Percentiles rank a stretch among this genome's conserved stretches.
These are phyloP conservation scores for Entomophthora muscae DNA, from an alignment of 371 early-diverging fungal genomes.

Conservation along the genomic window DNA sequence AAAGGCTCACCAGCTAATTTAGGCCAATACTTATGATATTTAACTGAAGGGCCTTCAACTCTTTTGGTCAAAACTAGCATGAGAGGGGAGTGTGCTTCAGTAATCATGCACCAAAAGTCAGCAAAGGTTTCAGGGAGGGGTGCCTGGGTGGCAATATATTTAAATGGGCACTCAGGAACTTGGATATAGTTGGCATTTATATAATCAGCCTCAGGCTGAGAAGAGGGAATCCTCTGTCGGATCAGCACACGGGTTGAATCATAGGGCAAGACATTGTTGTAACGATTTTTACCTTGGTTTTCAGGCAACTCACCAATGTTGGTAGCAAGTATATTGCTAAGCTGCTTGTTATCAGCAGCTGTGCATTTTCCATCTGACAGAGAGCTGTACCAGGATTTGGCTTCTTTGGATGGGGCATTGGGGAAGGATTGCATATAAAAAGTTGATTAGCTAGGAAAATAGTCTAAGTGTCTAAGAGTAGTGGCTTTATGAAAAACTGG, in stretches of 20 bases:
- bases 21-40: conserved; percentile 72
- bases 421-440: no score
- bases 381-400: conserved; percentile 3
- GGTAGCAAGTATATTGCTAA: neutral
- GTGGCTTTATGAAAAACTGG: no score
- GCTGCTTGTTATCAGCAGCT: neutral
- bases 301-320: neutral
- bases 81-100: conserved; percentile 47
- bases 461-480: no score
- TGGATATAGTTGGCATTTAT: conserved; percentile 60
- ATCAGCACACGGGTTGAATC: conserved; percentile 3
- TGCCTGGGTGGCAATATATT: conserved; percentile 84
- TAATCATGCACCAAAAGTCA: conserved; percentile 85
- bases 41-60: conserved; percentile 35
- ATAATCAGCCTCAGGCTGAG: conserved; percentile 30
- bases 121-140: conserved; percentile 56
- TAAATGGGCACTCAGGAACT: conserved; percentile 18
- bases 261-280: neutral
- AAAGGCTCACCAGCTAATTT: neutral
- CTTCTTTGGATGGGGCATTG: neutral
- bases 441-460: no score
- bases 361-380: conserved; percentile 5
- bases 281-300: conserved; percentile 4
- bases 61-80: conserved; percentile 77
- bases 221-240: neutral